These are phyloP conservation scores for Sambucus nigra DNA, from an alignment of 129 eudicot genomes.

Conservation along the genomic window DNA sequence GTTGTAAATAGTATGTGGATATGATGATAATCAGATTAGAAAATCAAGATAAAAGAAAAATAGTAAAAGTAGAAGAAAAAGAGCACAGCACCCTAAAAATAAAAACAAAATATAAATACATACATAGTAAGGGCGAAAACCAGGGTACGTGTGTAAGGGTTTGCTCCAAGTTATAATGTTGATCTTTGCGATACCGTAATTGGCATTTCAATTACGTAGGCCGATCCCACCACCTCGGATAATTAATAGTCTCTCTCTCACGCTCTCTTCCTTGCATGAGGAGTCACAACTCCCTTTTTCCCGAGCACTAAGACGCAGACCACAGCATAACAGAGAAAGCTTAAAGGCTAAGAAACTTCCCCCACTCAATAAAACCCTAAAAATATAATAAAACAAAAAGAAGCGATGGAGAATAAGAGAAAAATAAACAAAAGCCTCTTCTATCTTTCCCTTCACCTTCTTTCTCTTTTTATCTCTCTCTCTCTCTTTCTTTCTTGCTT, in stretches of 20 bases:
- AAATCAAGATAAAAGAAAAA: no score
- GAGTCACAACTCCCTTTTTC: conserved; percentile 10
- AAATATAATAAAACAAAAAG: conserved; percentile 41
- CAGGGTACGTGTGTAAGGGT: not conserved
- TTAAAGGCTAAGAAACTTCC: conserved; percentile 59
- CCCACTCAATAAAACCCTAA: conserved; percentile 58
- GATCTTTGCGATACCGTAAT: conserved; percentile 6
- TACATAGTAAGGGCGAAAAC: no score
- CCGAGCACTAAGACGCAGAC: conserved; percentile 40
- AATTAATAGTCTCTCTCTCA: not conserved
- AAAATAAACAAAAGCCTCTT: conserved; percentile 24
- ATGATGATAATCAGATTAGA: no score
- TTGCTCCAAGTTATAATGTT: not conserved
- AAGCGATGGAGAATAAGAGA: conserved; percentile 14
- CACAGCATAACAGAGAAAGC: conserved; percentile 30
- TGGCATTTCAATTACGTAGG: conserved; percentile 8
- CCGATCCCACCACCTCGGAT: conserved; percentile 8
- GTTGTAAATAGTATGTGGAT: no score
- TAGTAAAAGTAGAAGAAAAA: no score
- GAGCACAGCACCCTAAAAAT: not conserved
- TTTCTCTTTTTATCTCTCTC: conserved; percentile 27
- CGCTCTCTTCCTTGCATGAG: conserved; percentile 7
- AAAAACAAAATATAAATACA: not conserved
- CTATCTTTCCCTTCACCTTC: conserved; percentile 31
- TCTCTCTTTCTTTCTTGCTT: conserved; percentile 9